Conservation (phyloP, 2,329 filamentous ascomycete genomes). For the Podosphaera aphanis region DNA sequence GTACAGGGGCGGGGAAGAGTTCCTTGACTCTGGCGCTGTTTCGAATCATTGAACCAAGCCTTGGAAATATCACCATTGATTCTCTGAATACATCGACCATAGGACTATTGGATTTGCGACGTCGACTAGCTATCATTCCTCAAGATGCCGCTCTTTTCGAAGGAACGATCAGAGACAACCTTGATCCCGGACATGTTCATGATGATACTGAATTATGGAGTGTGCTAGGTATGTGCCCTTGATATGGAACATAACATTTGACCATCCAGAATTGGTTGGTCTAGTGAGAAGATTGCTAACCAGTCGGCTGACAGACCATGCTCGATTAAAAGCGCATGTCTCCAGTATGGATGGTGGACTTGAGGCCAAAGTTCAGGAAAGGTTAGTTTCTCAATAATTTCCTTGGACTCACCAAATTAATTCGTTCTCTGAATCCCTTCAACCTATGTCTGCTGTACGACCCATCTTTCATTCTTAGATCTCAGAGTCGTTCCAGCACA, state of each 20-base stretch:
- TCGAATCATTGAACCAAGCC: conserved; percentile 73
- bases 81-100: conserved; percentile 72
- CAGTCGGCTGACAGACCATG: conserved; percentile 42
- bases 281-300: conserved; percentile 18
- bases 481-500: too few species aligned
- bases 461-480: background rate
- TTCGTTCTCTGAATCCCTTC: background rate
- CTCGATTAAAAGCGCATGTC: conserved; percentile 77
- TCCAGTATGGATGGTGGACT: conserved; percentile 68
- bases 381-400: conserved; percentile 31
- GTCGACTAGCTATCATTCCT: conserved; percentile 84
- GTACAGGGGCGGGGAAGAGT: conserved; percentile 89
- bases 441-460: too few species aligned
- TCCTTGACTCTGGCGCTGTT: conserved; percentile 83
- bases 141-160: conserved; percentile 94
- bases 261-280: conserved; percentile 10
- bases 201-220: conserved; percentile 97
- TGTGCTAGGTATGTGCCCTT: conserved; percentile 49
- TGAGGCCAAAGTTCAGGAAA: conserved; percentile 80
- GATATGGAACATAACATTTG: conserved; percentile 3
- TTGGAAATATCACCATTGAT: conserved; percentile 75
- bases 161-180: conserved; percentile 77
- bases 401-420: background rate
- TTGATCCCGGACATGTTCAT: conserved; percentile 83
- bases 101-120: conserved; percentile 67